These are phyloP conservation scores for Didymella exigua DNA, from an alignment of 2,329 filamentous ascomycete species.

Conservation along the genomic window DNA sequence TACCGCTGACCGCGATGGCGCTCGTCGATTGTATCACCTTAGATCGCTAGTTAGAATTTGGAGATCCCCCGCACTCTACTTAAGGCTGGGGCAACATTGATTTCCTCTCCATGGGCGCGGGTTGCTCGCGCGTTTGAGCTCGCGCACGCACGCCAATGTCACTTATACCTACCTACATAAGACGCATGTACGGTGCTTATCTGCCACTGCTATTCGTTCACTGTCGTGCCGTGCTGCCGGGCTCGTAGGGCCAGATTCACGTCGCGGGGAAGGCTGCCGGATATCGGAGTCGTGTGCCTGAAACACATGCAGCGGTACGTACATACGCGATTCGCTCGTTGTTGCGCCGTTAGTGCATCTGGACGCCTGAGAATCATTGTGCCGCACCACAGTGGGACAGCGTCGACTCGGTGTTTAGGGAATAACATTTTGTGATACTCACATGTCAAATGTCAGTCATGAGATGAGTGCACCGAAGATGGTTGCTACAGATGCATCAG, in stretches of 20 bases:
- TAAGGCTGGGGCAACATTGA: not conserved
- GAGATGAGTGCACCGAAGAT: not conserved
- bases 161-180: conserved; percentile 13
- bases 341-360: conserved; percentile 5
- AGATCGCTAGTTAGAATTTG: not conserved
- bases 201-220: conserved; percentile 20
- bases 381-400: not conserved
- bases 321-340: conserved; percentile 2
- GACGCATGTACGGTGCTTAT: conserved; percentile 29
- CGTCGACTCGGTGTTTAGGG: not conserved
- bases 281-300: not conserved
- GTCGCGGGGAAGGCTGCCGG: not conserved
- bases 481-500: not conserved
- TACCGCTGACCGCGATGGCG: not conserved
- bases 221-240: conserved; percentile 19
- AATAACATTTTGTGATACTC: not conserved
- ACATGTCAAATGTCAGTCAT: not conserved
- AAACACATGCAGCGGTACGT: not conserved
- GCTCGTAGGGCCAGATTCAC: not conserved
- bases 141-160: not conserved
- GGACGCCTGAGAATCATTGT: conserved; percentile 14
- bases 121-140: not conserved
- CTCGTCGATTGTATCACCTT: not conserved
- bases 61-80: not conserved
- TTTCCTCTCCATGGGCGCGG: not conserved